phyloP scores from a whole-genome alignment of 176 grass and related monocot genomes.

The Urochloa ruziziensis region DNA sequence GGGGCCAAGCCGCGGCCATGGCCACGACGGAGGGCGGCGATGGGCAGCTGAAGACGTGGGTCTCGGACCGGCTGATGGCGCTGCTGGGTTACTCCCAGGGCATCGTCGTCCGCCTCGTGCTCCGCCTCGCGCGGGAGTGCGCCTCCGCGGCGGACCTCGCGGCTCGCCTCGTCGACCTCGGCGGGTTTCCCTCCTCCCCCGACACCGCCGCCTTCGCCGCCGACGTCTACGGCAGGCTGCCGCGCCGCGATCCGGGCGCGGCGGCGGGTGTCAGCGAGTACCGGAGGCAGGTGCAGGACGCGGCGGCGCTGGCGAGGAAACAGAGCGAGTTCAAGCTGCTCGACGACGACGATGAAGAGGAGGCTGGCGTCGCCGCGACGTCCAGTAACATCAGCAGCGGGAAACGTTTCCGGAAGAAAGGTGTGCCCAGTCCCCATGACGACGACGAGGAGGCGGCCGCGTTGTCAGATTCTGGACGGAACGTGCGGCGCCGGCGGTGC shows the following conservation, averaged over 20 bases:
- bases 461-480: background rate
- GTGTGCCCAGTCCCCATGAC: background rate
- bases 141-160: constrained; percentile 28
- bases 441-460: background rate
- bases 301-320: constrained; percentile 16
- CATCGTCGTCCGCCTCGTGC: constrained; percentile 19
- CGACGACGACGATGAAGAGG: background rate
- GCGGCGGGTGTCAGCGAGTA: constrained; percentile 6
- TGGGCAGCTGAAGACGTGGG: constrained; percentile 33
- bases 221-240: constrained; percentile 24
- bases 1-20: background rate
- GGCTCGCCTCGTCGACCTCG: constrained; percentile 33
- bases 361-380: background rate
- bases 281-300: constrained; percentile 24
- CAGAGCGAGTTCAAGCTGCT: constrained; percentile 41
- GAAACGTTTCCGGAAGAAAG: constrained; percentile 35
- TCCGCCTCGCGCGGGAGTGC: constrained; percentile 41
- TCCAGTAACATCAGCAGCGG: background rate
- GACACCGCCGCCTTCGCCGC: constrained; percentile 34
- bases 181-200: constrained; percentile 22
- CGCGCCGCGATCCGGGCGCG: background rate
- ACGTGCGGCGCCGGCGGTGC: background rate
- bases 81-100: constrained; percentile 34
- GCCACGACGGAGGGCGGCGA: constrained; percentile 12
- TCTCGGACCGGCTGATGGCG: constrained; percentile 40